Base-by-base conservation (phyloP, 495 filamentous ascomycete genomes). In the Daldinia bambusicola region DNA sequence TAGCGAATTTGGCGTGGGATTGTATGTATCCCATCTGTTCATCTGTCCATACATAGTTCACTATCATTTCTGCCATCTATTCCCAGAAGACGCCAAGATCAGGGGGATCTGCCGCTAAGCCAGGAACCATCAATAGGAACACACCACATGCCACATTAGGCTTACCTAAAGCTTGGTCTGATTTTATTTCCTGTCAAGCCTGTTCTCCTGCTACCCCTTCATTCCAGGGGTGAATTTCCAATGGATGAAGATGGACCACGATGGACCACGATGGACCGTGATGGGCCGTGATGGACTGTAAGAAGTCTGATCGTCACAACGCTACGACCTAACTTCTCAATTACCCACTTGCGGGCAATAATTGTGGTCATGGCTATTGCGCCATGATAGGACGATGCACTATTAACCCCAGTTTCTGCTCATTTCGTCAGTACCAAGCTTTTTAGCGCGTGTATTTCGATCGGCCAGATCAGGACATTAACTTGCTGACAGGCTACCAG, bases 81-180 rank as follows among this genome's bases (percentile, higher is more conserved):
- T 65, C 55, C 45, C 57, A 70, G 40, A 36, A 20, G 30, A 56
- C 56, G 41, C n/a, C 63, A 61, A 60, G 62, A 73, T 69, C 66
- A 73, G 70, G 70, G 69, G 70, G 70, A 73, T 73, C 70, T 69
- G 52, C 70, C 22, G 55, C 61, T 72, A 56, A 64, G 55, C 56
- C 57, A 68, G 61, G 61, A 68, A 64, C 70, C 22, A 52, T 72
- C 43, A 66, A 64, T 72, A 72, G 65, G 26, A 65, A 68, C 70
- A 69, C 70, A 66, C 65, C 70, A 53, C 61, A 38, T 51, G 22
- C 18, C 38, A 32, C 14, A 14, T 31, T 36, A 32, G 38, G 9
- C 22, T 48, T 34, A 10, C 18, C 18, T 31, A 14, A 18, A 43
- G 34, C 57, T 71, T 71, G 57, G 9, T 66, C 62, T 58, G 62